These are phyloP conservation scores for Trichophyton benhamiae DNA, from an alignment of 2,329 filamentous ascomycete genomes.

Conservation along the genomic window DNA sequence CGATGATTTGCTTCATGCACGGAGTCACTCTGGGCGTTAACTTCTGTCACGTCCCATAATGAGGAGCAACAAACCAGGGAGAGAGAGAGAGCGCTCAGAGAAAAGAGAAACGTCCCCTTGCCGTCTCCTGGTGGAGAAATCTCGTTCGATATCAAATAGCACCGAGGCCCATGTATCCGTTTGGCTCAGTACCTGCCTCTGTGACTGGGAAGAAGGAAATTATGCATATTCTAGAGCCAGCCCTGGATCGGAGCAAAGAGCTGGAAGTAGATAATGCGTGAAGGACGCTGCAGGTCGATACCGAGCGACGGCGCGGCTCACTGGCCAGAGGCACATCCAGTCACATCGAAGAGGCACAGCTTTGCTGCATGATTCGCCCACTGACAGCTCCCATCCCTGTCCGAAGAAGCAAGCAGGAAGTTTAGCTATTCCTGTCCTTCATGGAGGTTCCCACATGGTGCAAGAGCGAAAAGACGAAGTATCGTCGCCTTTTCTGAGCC, in stretches of 20 bases:
- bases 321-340: background rate
- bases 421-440: too few relatives aligned
- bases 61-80: background rate
- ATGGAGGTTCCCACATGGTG: conserved; percentile 1
- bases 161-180: background rate
- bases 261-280: background rate
- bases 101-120: background rate
- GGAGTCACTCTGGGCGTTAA: background rate
- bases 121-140: background rate
- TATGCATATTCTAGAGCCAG: background rate
- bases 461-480: background rate
- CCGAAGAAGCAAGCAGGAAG: background rate
- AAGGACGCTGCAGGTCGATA: background rate
- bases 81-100: background rate
- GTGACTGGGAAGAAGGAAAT: background rate
- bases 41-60: background rate
- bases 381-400: background rate
- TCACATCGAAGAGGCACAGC: background rate
- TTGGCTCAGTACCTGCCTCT: background rate
- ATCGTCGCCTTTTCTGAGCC: too few relatives aligned
- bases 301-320: background rate
- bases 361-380: background rate
- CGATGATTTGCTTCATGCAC: background rate
- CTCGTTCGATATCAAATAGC: background rate
- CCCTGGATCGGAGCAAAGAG: background rate